Evolutionary conservation across 2,329 filamentous ascomycete genomes (phyloP), one percentile per base, ranked within the genome.

Genomic region (Thelonectria olida): DNA sequence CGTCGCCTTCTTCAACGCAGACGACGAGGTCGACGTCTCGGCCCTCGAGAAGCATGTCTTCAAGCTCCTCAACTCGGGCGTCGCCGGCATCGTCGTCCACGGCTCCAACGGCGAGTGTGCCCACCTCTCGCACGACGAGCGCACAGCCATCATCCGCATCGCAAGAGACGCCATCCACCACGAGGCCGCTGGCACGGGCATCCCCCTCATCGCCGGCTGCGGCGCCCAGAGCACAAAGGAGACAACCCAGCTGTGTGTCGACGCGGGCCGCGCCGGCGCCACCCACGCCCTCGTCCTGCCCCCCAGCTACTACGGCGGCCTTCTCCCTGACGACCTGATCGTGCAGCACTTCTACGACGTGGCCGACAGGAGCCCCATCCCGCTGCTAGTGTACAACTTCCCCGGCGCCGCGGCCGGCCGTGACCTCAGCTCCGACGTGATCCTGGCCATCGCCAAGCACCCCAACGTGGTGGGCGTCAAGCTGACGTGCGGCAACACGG

Each of bases 71-170:
- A 83, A 89, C 70, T 86, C 90, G 34, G 91, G 91, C 61, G 88
- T 94, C 51, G 85, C 89, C 22, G 91, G 92, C 12, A 84, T 96
- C 50, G 90, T 91, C 49, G 92, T 90, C 9, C 92, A 94, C 74
- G 92, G 92, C 45, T 93, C 90, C 72, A 96, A 95, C 72, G 92
- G 92, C 70, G 92, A 96, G 80, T 92, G 92, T 5, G 91, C 93
- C 17, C 92, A 94, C 73, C 83, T 96, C 27, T 89, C 89, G 25
- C 88, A 89, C 67, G 81, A 84, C 22, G 92, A 95, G 78, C 87
- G 91, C 58, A 85, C 86, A 41, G 80, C 88, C 54, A 87, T 95
- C 65, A 93, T 76, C 81, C 4, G 80, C 82, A 67, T 82, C 91
- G 78, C 90, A 10, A 58, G 70, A 39, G 70, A 72, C 36, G 65